These are phyloP conservation scores for Fusarium drepaniforme DNA, from an alignment of 2,329 filamentous ascomycete species.

Conservation along the genomic window DNA sequence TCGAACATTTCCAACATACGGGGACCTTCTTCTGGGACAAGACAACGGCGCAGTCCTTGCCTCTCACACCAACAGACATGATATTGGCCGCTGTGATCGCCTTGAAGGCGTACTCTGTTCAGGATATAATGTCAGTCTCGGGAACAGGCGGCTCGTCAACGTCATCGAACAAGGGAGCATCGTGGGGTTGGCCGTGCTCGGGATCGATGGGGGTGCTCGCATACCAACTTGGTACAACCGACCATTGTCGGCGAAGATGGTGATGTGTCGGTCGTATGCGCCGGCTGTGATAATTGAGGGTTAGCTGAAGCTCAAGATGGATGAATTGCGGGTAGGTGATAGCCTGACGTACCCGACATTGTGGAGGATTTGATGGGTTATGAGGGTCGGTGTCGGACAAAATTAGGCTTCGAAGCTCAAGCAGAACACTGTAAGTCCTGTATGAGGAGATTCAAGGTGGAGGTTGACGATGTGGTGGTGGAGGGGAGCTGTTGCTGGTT, in stretches of 20 bases:
- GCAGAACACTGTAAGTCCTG: conserved; percentile 17
- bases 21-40: conserved; percentile 99
- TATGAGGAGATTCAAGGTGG: conserved; percentile 13
- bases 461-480: conserved; percentile 33
- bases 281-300: conserved; percentile 58
- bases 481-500: conserved; percentile 42
- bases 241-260: conserved; percentile 99
- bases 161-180: conserved; percentile 27
- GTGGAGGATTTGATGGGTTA: conserved; percentile 49
- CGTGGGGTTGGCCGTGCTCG: conserved; percentile 18
- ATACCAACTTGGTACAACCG: conserved; percentile 99
- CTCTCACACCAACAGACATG: conserved; percentile 94
- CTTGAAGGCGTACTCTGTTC: conserved; percentile 99
- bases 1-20: conserved; percentile 66
- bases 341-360: conserved; percentile 64
- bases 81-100: conserved; percentile 99
- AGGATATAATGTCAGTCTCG: conserved; percentile 38
- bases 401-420: conserved; percentile 26
- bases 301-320: conserved; percentile 43
- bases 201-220: conserved; percentile 49
- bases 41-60: conserved; percentile 97
- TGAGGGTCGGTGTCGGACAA: conserved; percentile 5
- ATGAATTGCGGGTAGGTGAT: conserved; percentile 22
- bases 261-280: conserved; percentile 98
- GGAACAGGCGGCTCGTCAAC: conserved; percentile 26